A percentile compares a stretch with the other conserved stretches of the same genome.
Evolutionary conservation across 345 rosid species (phyloP).

Genomic region (Fremontodendron californicum): DNA sequence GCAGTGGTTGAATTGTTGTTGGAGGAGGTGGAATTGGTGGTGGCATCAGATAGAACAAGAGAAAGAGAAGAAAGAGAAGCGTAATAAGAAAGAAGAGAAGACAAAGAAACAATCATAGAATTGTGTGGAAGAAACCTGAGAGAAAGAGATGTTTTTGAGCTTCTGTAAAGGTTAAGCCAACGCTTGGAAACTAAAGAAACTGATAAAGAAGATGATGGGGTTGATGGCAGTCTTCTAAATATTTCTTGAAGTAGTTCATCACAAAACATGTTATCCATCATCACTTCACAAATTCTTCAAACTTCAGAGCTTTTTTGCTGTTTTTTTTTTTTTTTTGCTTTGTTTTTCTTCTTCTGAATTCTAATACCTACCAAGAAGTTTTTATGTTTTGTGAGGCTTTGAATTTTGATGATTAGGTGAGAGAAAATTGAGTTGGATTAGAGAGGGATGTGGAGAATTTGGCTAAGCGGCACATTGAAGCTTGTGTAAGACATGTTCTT

Average conservation of each 20-base stretch:
- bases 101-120: constrained; percentile 36
- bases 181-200: constrained; percentile 80
- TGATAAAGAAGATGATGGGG: constrained; percentile 34
- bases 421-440: not conserved
- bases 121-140: constrained; percentile 36
- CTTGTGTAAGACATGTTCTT: not conserved
- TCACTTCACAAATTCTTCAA: not conserved
- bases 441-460: not conserved
- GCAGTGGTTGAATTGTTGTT: not conserved
- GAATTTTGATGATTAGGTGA: constrained; percentile 2
- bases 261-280: constrained; percentile 55
- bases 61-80: constrained; percentile 62
- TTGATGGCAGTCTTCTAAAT: constrained; percentile 43
- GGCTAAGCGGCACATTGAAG: not conserved
- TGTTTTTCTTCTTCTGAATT: not conserved
- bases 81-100: constrained; percentile 48
- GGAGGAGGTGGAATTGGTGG: not conserved
- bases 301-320: not conserved
- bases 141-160: constrained; percentile 62
- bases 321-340: not conserved
- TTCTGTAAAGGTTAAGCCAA: constrained; percentile 78
- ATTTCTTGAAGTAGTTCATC: constrained; percentile 86
- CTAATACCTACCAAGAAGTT: not conserved
- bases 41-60: constrained; percentile 29
- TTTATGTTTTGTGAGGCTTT: not conserved